Conservation (phyloP, 108 stramenopile genomes). For the Asterionellopsis glacialis region DNA sequence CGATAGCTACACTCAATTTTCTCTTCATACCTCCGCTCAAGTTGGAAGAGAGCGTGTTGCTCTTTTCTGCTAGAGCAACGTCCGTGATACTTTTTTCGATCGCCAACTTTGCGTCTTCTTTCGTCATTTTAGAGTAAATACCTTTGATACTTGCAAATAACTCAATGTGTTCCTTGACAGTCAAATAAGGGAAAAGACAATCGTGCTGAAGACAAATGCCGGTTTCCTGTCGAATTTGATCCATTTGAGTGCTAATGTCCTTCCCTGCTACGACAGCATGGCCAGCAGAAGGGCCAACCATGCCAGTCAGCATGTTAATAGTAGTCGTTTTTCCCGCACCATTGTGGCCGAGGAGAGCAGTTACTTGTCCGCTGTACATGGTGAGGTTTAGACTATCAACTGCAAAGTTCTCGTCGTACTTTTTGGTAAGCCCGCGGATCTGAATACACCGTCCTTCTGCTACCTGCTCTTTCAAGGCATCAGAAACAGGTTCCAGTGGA, state of each 20-base stretch:
- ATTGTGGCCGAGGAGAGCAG: conserved; percentile 41
- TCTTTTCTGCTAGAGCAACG: conserved; percentile 41
- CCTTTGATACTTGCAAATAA: conserved; percentile 53
- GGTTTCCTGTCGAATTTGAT: conserved; percentile 31
- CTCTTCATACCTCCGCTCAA: conserved; percentile 57
- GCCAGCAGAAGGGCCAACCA: conserved; percentile 64
- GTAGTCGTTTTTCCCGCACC: conserved; percentile 45
- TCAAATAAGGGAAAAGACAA: conserved; percentile 59
- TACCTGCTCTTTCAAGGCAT: conserved; percentile 20
- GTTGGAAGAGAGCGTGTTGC: conserved; percentile 34
- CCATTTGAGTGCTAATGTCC: conserved; percentile 38
- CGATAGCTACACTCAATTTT: conserved; percentile 56
- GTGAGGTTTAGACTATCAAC: conserved; percentile 64
- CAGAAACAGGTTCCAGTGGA: conserved; percentile 25
- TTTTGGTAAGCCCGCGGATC: conserved; percentile 37
- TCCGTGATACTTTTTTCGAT: conserved; percentile 32
- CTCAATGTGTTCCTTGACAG: conserved; percentile 62
- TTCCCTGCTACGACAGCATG: conserved; percentile 55
- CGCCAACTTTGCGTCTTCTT: conserved; percentile 19
- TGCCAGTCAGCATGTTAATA: conserved; percentile 79
- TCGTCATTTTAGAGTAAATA: conserved; percentile 23
- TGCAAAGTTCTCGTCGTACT: conserved; percentile 70
- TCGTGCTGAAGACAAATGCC: conserved; percentile 81
- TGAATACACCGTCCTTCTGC: conserved; percentile 23
- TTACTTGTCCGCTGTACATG: conserved; percentile 74